These are phyloP conservation scores for Ceratobasidium sp. DNA, from an alignment of 1,284 basidiomycete genomes.

Conservation along the genomic window DNA sequence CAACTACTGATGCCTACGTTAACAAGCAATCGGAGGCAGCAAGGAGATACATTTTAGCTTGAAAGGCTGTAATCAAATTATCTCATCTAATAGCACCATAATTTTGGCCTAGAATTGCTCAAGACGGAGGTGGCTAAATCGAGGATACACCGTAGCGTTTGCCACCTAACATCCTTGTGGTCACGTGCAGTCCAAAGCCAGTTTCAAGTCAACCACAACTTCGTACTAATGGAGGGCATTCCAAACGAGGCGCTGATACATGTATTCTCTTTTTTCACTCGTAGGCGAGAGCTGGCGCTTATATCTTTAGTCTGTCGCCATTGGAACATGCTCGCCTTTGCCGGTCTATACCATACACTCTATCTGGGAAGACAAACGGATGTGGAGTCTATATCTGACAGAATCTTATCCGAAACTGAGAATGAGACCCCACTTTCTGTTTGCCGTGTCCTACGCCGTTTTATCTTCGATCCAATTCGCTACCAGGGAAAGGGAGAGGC, in stretches of 20 bases:
- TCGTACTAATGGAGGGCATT: too few relatives aligned
- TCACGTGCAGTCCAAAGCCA: too few relatives aligned
- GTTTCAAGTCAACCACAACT: too few relatives aligned
- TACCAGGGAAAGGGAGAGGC: conserved; percentile 2
- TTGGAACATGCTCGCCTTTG: not conserved
- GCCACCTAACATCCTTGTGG: too few relatives aligned
- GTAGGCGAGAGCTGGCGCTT: conserved; percentile 8
- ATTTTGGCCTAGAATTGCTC: too few relatives aligned
- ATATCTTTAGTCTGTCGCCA: not conserved
- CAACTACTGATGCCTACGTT: too few relatives aligned
- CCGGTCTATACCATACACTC: conserved; percentile 6
- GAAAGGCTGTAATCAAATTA: too few relatives aligned
- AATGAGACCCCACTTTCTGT: not conserved
- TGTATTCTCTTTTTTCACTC: not conserved
- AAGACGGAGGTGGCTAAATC: too few relatives aligned
- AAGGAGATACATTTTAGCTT: too few relatives aligned
- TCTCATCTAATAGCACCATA: too few relatives aligned
- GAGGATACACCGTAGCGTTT: too few relatives aligned
- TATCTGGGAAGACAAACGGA: conserved; percentile 10
- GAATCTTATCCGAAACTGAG: not conserved
- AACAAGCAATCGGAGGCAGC: too few relatives aligned
- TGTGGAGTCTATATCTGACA: not conserved
- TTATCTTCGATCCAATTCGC: conserved; percentile 29
- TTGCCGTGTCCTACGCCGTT: not conserved
- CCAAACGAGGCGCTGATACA: not conserved